Conservation (phyloP, 2,329 filamentous ascomycete genomes). For the Fusarium siculi region DNA sequence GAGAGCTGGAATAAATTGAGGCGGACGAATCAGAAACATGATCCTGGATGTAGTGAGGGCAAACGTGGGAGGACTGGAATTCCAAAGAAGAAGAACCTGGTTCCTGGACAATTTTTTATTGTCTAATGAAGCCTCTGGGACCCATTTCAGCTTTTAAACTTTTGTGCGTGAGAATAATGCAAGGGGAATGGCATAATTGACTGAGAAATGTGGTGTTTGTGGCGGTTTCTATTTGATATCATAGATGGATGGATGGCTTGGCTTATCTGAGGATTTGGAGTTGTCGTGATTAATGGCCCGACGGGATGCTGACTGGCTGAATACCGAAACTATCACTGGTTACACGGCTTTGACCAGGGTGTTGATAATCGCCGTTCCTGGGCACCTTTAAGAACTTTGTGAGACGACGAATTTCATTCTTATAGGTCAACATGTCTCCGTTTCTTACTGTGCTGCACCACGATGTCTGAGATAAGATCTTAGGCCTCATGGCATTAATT, state of each 20-base stretch:
- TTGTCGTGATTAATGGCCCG: slow-evolving; percentile 39
- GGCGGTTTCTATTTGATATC: slow-evolving; percentile 10
- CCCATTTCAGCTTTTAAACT: background rate
- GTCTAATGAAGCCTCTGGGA: background rate
- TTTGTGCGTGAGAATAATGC: background rate
- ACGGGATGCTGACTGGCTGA: slow-evolving; percentile 26
- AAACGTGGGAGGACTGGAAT: background rate
- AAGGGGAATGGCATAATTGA: background rate
- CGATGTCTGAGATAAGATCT: slow-evolving; percentile 24
- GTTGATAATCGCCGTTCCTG: slow-evolving; percentile 6
- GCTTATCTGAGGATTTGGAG: slow-evolving; percentile 41
- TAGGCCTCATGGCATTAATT: background rate
- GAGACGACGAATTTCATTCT: background rate
- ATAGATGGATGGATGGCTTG: background rate
- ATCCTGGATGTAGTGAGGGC: background rate
- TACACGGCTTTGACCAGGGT: background rate
- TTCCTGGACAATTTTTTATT: background rate
- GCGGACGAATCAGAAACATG: slow-evolving; percentile 27
- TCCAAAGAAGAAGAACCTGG: background rate
- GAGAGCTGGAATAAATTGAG: slow-evolving; percentile 8
- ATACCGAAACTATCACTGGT: slow-evolving; percentile 10
- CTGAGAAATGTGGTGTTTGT: slow-evolving; percentile 9
- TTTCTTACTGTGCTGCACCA: background rate
- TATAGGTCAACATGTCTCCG: background rate
- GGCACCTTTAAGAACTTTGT: background rate